phyloP scores from a whole-genome alignment of 2,329 filamentous ascomycete genomes.

The Alternaria consortialis region DNA sequence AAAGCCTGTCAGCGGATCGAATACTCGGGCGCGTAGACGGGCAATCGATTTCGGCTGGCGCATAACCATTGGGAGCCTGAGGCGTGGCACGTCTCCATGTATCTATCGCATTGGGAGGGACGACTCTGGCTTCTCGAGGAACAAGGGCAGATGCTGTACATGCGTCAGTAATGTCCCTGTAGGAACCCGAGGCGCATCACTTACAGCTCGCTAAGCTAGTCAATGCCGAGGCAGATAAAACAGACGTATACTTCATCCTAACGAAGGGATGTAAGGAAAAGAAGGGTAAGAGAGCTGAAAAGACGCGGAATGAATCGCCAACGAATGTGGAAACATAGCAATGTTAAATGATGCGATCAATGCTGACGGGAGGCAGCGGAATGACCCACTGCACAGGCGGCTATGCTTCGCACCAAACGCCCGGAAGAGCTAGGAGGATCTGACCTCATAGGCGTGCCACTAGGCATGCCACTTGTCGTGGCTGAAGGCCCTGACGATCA shows the following conservation, averaged over 20 bases:
- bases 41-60: slow-evolving; percentile 73
- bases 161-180: slow-evolving; percentile 25
- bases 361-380: slow-evolving; percentile 21
- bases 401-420: slow-evolving; percentile 20
- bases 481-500: slow-evolving; percentile 25
- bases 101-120: slow-evolving; percentile 26
- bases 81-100: slow-evolving; percentile 57
- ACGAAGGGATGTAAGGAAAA: background rate
- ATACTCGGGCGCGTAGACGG: slow-evolving; percentile 74
- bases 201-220: slow-evolving; percentile 43
- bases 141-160: slow-evolving; percentile 40
- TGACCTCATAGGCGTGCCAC: slow-evolving; percentile 30
- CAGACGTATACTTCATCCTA: slow-evolving; percentile 40
- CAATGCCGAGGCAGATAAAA: slow-evolving; percentile 42
- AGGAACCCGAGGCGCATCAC: slow-evolving; percentile 13
- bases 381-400: slow-evolving; percentile 16
- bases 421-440: slow-evolving; percentile 19
- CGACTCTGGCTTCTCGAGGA: slow-evolving; percentile 32
- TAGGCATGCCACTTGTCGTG: slow-evolving; percentile 22
- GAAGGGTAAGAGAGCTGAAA: slow-evolving; percentile 1
- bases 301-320: slow-evolving; percentile 3
- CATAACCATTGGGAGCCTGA: slow-evolving; percentile 73
- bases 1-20: slow-evolving; percentile 69
- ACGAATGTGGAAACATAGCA: slow-evolving; percentile 17
- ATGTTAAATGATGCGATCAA: slow-evolving; percentile 23